phyloP scores from a whole-genome alignment of 148 eudicot species.

The Beta vulgaris region DNA sequence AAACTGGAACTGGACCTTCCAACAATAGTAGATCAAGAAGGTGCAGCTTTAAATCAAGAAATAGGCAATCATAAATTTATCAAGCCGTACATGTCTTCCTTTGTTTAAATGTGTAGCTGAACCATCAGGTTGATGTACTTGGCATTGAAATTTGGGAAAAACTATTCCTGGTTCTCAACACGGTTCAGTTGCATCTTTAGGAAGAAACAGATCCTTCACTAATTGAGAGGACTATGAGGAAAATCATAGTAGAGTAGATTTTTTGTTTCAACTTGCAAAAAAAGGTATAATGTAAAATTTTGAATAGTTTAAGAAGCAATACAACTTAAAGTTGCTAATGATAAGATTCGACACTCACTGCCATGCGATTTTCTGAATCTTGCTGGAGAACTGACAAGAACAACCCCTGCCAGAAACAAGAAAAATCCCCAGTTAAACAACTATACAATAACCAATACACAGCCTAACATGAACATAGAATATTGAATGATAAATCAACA shows the following conservation, averaged over 20 bases:
- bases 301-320: not conserved
- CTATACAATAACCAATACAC: not conserved
- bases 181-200: not conserved
- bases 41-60: not conserved
- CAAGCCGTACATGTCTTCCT: not conserved
- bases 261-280: no score
- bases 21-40: not conserved
- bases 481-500: not conserved
- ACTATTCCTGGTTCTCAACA: not conserved
- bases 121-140: no score
- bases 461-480: not conserved
- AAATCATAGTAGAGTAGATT: not conserved
- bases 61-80: not conserved
- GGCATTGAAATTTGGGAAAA: not conserved
- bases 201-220: no score
- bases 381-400: constrained; percentile 77
- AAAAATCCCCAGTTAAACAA: constrained; percentile 15
- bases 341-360: constrained; percentile 45
- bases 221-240: no score
- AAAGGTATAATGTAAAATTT: no score
- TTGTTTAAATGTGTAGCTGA: not conserved
- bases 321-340: not conserved
- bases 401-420: constrained; percentile 58
- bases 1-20: not conserved
- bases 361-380: constrained; percentile 72